Percentiles rank a stretch among this genome's conserved stretches.
phyloP scores from a whole-genome alignment of 139 green algal genomes.

The Picochlorum sp. region DNA sequence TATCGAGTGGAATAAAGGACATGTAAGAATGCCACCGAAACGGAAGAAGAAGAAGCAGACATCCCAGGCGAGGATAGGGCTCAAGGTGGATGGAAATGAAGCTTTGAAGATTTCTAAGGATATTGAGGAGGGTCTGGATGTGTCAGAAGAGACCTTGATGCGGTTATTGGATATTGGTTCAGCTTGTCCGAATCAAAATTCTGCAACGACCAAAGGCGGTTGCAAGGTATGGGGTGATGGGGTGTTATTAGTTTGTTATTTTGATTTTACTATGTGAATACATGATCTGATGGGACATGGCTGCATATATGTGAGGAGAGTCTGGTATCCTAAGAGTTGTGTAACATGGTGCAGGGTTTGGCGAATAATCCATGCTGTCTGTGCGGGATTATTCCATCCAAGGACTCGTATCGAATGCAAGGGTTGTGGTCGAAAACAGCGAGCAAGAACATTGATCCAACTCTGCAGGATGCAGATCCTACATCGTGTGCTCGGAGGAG shows the following conservation, averaged over 20 bases:
- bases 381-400: conserved; percentile 46
- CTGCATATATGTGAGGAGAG: too few species aligned
- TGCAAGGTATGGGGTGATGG: too few species aligned
- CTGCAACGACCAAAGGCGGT: too few species aligned
- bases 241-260: too few species aligned
- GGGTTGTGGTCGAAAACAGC: conserved; percentile 72
- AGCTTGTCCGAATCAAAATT: too few species aligned
- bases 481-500: conserved; percentile 8
- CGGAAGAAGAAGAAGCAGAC: too few species aligned
- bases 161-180: conserved; percentile 2
- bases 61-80: too few species aligned
- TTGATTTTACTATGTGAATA: too few species aligned
- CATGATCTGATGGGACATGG: too few species aligned
- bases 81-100: background rate
- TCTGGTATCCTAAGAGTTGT: too few species aligned
- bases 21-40: too few species aligned
- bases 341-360: conserved; percentile 20
- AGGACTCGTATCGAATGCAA: conserved; percentile 38
- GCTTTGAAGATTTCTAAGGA: conserved; percentile 7
- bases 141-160: conserved; percentile 8
- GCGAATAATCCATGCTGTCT: conserved; percentile 65
- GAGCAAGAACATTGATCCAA: conserved; percentile 29
- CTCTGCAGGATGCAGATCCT: conserved; percentile 26
- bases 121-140: conserved; percentile 4
- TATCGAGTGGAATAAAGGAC: too few species aligned